phyloP scores from a whole-genome alignment of 2,329 filamentous ascomycete genomes.

The Paraconiothyrium brasiliense region DNA sequence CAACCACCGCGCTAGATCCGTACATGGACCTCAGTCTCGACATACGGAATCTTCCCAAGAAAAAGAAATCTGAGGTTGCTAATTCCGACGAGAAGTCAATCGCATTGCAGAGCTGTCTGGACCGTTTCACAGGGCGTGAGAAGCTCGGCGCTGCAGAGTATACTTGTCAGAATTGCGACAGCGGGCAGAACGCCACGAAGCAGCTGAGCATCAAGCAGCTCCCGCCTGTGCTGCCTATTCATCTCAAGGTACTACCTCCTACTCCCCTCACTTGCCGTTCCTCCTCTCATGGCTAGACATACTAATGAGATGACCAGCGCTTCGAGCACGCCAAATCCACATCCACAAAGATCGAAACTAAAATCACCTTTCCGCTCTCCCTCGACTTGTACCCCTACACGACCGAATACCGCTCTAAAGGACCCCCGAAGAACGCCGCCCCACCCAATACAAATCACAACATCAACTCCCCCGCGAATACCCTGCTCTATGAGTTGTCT shows the following conservation, averaged over 20 bases:
- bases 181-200: slow-evolving; percentile 79
- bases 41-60: slow-evolving; percentile 78
- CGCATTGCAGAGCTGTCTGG: slow-evolving; percentile 70
- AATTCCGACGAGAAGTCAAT: slow-evolving; percentile 46
- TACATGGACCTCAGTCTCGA: slow-evolving; percentile 92
- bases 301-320: slow-evolving; percentile 53
- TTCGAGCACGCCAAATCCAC: slow-evolving; percentile 81
- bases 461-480: slow-evolving; percentile 52
- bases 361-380: slow-evolving; percentile 83
- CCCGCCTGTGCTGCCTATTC: slow-evolving; percentile 89
- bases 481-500: slow-evolving; percentile 83
- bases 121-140: slow-evolving; percentile 87
- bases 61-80: slow-evolving; percentile 61
- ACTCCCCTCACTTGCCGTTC: neutral
- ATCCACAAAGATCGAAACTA: slow-evolving; percentile 87
- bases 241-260: slow-evolving; percentile 76
- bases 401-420: slow-evolving; percentile 61
- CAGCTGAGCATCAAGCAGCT: slow-evolving; percentile 84
- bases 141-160: slow-evolving; percentile 80
- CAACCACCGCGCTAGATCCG: slow-evolving; percentile 83
- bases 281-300: neutral
- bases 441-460: slow-evolving; percentile 41
- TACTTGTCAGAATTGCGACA: slow-evolving; percentile 81
- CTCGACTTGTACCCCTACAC: slow-evolving; percentile 94
- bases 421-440: slow-evolving; percentile 50